Base-by-base conservation (phyloP, 225 moss, liverwort and hornwort genomes). In the Physcomitrium patens region DNA sequence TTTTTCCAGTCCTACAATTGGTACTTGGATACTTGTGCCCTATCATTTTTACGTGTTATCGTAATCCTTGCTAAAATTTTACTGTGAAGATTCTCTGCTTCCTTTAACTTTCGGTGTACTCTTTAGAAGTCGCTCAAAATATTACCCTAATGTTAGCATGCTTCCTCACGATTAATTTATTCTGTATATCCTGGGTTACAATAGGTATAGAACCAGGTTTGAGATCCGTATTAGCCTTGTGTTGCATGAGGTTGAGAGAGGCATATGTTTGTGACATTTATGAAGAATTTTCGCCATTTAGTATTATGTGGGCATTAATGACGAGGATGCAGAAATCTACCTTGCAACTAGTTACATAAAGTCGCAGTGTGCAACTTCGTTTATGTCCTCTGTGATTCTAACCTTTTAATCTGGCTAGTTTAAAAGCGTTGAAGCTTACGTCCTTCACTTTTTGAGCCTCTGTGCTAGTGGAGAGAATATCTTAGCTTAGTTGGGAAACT, bases 1-100 rank as follows among this genome's bases (percentile, higher is more conserved):
- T 45, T 18, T 11, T 12, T 10, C 22, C 23, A 24, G 10, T 48
- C 13, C 27, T 63, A 5, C 18, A 55, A 3, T 9, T n/a, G 45
- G 65, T 26, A 16, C 66, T 65, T 48, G 66, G 48, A 8, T 20
- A 1, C 46, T 27, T 47, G 18, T 58, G 8, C 57, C 15, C 11
- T 53, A 7, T 49, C 3, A 56, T 10, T 62, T 62, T 62, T 76
- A 64, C 67, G 76, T 72, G 63, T 73, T 9, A 7, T 3, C 0
- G 14, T 20, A 23, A 18, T 9, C 5, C 4, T 67, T 57, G 27
- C 16, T 67, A 70, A 4, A 1, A 1, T 60, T 43, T 9, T 55
- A 5, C 26, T 26, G 12, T 47, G 16, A 20, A 17, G 26, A 24
- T 77, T 0, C 43, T 69, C 31, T 8, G 47, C 10, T 69, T 50